Evolutionary conservation across 495 filamentous ascomycete genomes (phyloP).

Genomic region (Penicillium samsonianum): DNA sequence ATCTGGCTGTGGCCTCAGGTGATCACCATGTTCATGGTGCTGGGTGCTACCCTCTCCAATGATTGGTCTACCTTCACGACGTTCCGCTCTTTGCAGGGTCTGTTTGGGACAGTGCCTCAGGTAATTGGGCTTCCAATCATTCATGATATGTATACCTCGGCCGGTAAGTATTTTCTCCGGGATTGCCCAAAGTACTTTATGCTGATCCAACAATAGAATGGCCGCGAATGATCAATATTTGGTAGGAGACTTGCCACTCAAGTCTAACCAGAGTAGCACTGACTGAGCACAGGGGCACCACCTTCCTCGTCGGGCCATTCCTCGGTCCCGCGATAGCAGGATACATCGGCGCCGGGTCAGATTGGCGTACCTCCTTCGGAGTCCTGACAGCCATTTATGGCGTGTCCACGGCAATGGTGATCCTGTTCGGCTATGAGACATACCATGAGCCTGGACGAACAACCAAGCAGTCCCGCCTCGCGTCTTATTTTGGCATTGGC

Average conservation of each 20-base stretch:
- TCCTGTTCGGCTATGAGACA: constrained; percentile 52
- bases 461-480: constrained; percentile 17
- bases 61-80: constrained; percentile 49
- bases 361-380: constrained; percentile 49
- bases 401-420: constrained; percentile 41
- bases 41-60: constrained; percentile 48
- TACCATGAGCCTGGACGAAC: constrained; percentile 36
- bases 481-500: constrained; percentile 55
- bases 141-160: constrained; percentile 48
- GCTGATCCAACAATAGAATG: constrained; percentile 32
- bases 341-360: constrained; percentile 37
- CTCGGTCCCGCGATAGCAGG: constrained; percentile 48
- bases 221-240: constrained; percentile 52
- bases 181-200: not conserved
- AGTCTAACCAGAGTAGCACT: not conserved
- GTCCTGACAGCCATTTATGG: constrained; percentile 50
- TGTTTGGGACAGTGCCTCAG: constrained; percentile 49
- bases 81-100: constrained; percentile 54
- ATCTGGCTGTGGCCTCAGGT: constrained; percentile 56
- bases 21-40: constrained; percentile 47
- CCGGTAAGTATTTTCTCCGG: constrained; percentile 26
- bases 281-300: constrained; percentile 35
- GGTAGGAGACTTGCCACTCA: constrained; percentile 21
- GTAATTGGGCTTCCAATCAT: constrained; percentile 49
- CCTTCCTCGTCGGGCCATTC: constrained; percentile 48